Evolutionary conservation across 75 land plant genomes (phyloP).

Genomic region (Larix kaempferi): DNA sequence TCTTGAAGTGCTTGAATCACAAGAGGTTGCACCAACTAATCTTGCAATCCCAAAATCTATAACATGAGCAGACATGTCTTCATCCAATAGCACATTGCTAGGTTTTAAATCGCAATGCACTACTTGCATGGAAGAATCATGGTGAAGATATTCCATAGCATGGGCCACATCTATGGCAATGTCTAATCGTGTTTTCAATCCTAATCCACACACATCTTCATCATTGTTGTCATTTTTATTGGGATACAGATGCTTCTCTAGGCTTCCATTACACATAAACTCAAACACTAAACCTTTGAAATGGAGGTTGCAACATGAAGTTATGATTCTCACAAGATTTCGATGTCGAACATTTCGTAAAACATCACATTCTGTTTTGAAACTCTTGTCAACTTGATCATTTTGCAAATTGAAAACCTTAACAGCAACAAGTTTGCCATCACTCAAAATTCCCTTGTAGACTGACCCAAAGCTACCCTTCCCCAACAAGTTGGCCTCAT

Average conservation of each 20-base stretch:
- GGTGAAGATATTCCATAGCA: constrained; percentile 38
- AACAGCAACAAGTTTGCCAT: constrained; percentile 22
- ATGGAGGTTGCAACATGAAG: constrained; percentile 23
- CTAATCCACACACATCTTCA: not conserved
- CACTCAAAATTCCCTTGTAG: constrained; percentile 17
- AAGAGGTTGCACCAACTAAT: constrained; percentile 17
- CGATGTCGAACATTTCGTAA: constrained; percentile 21
- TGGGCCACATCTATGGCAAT: constrained; percentile 25
- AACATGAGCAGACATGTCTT: constrained; percentile 18
- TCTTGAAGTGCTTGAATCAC: not conserved
- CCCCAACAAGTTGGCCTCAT: constrained; percentile 16
- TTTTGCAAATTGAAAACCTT: constrained; percentile 20
- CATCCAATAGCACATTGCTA: constrained; percentile 42
- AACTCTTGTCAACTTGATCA: constrained; percentile 4
- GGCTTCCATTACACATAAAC: constrained; percentile 33
- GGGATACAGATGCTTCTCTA: constrained; percentile 16
- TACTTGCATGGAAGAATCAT: constrained; percentile 14
- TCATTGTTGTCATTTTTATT: not conserved
- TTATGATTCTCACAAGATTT: constrained; percentile 28
- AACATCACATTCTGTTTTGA: constrained; percentile 16
- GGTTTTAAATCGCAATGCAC: constrained; percentile 46
- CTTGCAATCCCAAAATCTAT: constrained; percentile 36
- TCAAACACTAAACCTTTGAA: constrained; percentile 36
- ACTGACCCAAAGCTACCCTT: constrained; percentile 24
- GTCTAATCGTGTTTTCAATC: not conserved